These are phyloP conservation scores for Globisporangium perplexum DNA, from an alignment of 352 stramenopile species.

Conservation along the genomic window DNA sequence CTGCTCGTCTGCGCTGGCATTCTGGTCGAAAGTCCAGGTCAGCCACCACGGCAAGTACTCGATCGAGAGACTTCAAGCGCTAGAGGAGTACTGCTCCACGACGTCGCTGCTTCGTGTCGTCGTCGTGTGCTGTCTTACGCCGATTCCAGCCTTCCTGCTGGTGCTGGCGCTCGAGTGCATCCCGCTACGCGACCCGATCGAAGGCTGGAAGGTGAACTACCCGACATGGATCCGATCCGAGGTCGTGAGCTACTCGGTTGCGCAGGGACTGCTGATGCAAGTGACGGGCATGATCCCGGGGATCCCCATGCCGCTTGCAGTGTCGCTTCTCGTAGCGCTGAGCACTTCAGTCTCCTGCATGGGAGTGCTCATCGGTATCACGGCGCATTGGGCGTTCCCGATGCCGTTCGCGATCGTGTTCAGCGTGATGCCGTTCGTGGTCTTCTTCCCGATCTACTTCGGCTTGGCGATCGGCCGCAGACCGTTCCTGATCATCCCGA, in stretches of 20 bases:
- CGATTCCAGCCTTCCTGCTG: constrained; percentile 13
- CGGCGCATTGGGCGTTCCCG: constrained; percentile 25
- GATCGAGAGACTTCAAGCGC: constrained; percentile 25
- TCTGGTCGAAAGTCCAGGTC: constrained; percentile 14
- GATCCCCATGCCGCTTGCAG: not conserved
- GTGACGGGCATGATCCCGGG: constrained; percentile 2
- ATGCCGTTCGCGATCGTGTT: constrained; percentile 30
- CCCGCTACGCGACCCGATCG: constrained; percentile 11
- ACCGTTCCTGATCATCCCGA: constrained; percentile 3
- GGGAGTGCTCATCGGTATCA: constrained; percentile 16
- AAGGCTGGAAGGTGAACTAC: constrained; percentile 8
- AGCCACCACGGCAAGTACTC: constrained; percentile 31
- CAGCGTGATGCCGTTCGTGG: constrained; percentile 12
- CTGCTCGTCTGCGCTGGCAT: not conserved
- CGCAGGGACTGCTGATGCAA: constrained; percentile 3
- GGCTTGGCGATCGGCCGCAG: not conserved
- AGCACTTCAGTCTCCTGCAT: not conserved
- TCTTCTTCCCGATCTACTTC: constrained; percentile 18
- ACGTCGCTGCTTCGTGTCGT: not conserved
- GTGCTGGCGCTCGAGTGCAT: constrained; percentile 24
- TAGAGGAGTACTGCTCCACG: constrained; percentile 23
- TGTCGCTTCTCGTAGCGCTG: not conserved
- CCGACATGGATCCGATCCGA: constrained; percentile 3
- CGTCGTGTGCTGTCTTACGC: constrained; percentile 13
- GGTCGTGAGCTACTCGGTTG: constrained; percentile 8